Conservation (phyloP, 2,329 filamentous ascomycete genomes). For the Cyphellophora europaea region DNA sequence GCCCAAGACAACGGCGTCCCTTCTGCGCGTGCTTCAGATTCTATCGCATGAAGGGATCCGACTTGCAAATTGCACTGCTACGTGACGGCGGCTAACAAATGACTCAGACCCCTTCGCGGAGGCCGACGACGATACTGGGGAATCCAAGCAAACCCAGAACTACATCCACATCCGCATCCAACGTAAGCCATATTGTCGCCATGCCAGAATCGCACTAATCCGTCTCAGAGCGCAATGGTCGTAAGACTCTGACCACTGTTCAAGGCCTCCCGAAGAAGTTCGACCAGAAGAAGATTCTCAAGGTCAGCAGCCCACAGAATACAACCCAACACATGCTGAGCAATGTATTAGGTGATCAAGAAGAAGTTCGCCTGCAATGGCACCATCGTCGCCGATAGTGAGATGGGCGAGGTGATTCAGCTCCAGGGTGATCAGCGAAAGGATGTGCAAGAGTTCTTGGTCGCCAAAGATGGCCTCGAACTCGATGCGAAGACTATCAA, state of each 20-base stretch:
- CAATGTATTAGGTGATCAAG: conserved; percentile 71
- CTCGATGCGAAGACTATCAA: conserved; percentile 97
- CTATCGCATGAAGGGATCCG: too few species aligned
- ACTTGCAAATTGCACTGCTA: too few species aligned
- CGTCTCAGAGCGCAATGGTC: conserved; percentile 92
- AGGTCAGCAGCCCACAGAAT: conserved; percentile 74
- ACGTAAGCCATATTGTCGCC: conserved; percentile 53
- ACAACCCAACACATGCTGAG: background rate
- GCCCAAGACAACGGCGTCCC: too few species aligned
- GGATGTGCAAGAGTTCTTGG: conserved; percentile 95
- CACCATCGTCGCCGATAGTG: conserved; percentile 89
- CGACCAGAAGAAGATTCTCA: conserved; percentile 98
- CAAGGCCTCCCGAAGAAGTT: conserved; percentile 99
- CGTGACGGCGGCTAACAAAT: conserved; percentile 10
- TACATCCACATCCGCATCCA: conserved; percentile 99
- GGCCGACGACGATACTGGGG: conserved; percentile 98
- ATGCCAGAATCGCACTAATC: background rate
- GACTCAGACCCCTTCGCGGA: conserved; percentile 97
- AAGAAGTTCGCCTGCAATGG: conserved; percentile 99
- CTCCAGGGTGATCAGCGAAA: conserved; percentile 99
- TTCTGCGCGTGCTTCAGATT: too few species aligned
- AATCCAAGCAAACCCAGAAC: conserved; percentile 90
- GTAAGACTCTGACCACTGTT: conserved; percentile 99
- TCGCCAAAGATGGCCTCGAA: conserved; percentile 85
- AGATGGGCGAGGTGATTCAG: conserved; percentile 99